A percentile compares a stretch with the other conserved stretches of the same genome.
phyloP scores from a whole-genome alignment of 257 asterid species.

The Handroanthus guayacan region DNA sequence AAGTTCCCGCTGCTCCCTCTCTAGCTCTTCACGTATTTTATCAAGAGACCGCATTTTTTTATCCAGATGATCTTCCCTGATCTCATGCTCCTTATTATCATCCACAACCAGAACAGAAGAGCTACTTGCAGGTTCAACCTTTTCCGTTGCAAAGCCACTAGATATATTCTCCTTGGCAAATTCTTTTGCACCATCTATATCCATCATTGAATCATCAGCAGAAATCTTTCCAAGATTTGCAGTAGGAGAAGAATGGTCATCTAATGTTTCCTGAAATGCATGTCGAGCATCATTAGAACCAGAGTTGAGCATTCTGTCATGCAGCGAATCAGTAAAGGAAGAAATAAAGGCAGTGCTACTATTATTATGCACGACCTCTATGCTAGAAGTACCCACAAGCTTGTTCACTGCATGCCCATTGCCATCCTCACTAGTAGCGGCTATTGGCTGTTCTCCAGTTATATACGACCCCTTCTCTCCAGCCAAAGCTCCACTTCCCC shows the following conservation, averaged over 20 bases:
- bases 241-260: constrained; percentile 34
- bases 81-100: constrained; percentile 48
- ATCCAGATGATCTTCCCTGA: constrained; percentile 59
- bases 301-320: constrained; percentile 32
- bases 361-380: constrained; percentile 33
- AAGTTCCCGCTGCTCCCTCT: constrained; percentile 73
- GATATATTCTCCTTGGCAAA: constrained; percentile 38
- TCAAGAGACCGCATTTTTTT: constrained; percentile 68
- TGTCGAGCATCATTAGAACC: constrained; percentile 40
- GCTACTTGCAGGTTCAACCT: constrained; percentile 35
- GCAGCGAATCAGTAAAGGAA: constrained; percentile 30
- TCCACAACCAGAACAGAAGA: constrained; percentile 34
- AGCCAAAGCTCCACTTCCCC: constrained; percentile 36
- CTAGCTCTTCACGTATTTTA: constrained; percentile 72
- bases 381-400: constrained; percentile 29
- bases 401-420: constrained; percentile 29
- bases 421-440: constrained; percentile 39
- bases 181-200: constrained; percentile 37
- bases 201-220: constrained; percentile 41
- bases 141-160: constrained; percentile 38
- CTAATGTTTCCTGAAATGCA: constrained; percentile 39
- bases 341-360: constrained; percentile 33
- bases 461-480: constrained; percentile 37
- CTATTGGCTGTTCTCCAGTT: constrained; percentile 35
- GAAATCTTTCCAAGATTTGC: constrained; percentile 37